A percentile compares a stretch with the other conserved stretches of the same genome.
phyloP scores from a whole-genome alignment of 1,284 basidiomycete species.

The Cryptococcus jaspeensis region DNA sequence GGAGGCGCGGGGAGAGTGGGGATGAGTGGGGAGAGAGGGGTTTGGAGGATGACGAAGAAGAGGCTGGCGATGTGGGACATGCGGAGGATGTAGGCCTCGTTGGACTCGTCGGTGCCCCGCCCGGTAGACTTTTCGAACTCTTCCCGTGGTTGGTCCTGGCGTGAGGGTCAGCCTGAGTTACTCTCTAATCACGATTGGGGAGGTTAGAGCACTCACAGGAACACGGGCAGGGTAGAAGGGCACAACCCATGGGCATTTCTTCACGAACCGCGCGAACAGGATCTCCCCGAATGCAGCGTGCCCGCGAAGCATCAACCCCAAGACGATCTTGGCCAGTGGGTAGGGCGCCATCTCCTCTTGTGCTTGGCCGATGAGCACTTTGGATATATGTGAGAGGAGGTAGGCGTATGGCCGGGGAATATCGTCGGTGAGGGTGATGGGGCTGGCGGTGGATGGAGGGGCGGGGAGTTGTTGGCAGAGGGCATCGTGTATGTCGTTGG shows the following conservation, averaged over 20 bases:
- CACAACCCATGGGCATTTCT: constrained; percentile 64
- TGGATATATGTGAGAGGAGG: constrained; percentile 80
- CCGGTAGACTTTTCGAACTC: constrained; percentile 70
- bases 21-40: constrained; percentile 44
- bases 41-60: constrained; percentile 76
- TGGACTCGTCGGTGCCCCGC: constrained; percentile 55
- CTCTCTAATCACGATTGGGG: not conserved
- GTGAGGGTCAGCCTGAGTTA: not conserved
- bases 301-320: constrained; percentile 62
- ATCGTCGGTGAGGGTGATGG: constrained; percentile 43
- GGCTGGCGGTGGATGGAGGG: constrained; percentile 50
- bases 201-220: constrained; percentile 29
- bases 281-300: constrained; percentile 67
- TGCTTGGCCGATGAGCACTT: constrained; percentile 86
- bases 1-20: constrained; percentile 35
- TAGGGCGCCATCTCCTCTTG: constrained; percentile 89
- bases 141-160: constrained; percentile 55
- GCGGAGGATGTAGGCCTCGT: constrained; percentile 69
- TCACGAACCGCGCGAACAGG: constrained; percentile 80
- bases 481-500: constrained; percentile 63
- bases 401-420: constrained; percentile 60
- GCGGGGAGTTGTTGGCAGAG: constrained; percentile 50
- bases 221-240: constrained; percentile 50
- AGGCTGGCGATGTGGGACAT: constrained; percentile 80
- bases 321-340: constrained; percentile 75